Conservation (phyloP, 2,329 filamentous ascomycete genomes). For the Diaporthe sp. region DNA sequence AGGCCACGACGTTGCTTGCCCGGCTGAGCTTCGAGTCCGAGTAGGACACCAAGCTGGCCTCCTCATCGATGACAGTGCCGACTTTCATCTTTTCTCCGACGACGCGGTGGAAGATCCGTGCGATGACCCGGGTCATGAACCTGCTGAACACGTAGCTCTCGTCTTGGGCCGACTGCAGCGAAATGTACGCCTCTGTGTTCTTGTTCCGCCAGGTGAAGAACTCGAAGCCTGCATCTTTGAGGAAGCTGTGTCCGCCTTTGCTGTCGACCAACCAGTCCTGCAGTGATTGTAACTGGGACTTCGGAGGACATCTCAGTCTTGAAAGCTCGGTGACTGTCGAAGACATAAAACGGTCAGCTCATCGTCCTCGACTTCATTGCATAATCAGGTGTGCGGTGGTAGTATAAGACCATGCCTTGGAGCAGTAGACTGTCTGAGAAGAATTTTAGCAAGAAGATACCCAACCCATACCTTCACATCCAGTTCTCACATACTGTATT, state of each 20-base stretch:
- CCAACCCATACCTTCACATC: background rate
- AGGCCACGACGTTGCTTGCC: background rate
- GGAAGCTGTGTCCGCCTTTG: conserved; percentile 1
- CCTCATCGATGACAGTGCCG: background rate
- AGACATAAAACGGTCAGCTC: background rate
- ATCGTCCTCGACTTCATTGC: background rate
- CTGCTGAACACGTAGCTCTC: background rate
- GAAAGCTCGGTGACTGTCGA: background rate
- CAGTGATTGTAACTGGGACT: background rate
- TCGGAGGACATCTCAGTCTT: background rate
- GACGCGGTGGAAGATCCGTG: background rate
- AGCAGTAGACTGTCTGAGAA: background rate
- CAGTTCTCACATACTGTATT: background rate
- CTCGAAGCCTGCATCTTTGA: background rate
- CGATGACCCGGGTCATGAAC: background rate
- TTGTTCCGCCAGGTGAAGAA: background rate
- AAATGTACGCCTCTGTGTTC: background rate
- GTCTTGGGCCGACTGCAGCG: background rate
- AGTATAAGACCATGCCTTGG: background rate
- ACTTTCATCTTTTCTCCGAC: background rate
- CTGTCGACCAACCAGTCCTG: background rate
- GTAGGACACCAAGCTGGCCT: background rate
- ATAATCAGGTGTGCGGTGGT: background rate
- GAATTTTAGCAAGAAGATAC: background rate
- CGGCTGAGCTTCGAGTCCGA: conserved; percentile 1